A percentile compares a stretch with the other conserved stretches of the same genome.
Evolutionary conservation across 768 basidiomycete genomes (phyloP).

Genomic region (Cyclocybe aegerita): DNA sequence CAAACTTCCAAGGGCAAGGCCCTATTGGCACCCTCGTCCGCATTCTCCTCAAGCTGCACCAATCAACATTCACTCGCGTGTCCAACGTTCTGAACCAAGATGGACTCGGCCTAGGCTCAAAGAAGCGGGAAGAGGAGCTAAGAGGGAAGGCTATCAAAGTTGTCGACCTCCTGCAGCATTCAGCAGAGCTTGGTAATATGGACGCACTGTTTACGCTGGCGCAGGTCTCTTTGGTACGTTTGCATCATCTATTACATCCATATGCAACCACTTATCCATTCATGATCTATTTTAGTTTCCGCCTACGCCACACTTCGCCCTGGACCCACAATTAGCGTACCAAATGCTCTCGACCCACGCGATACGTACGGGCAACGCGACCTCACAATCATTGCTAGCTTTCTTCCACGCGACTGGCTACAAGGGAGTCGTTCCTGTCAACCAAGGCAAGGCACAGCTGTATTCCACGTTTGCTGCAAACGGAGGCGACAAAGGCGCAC

Average conservation of each 20-base stretch:
- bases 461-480: slow-evolving; percentile 95
- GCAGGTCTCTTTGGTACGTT: slow-evolving; percentile 65
- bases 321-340: slow-evolving; percentile 63
- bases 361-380: slow-evolving; percentile 72
- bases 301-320: slow-evolving; percentile 62
- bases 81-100: slow-evolving; percentile 40
- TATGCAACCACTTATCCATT: background rate
- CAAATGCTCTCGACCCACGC: slow-evolving; percentile 66
- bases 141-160: slow-evolving; percentile 77
- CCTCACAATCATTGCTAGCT: slow-evolving; percentile 81
- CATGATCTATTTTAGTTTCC: slow-evolving; percentile 51
- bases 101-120: slow-evolving; percentile 37
- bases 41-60: slow-evolving; percentile 64
- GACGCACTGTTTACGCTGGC: slow-evolving; percentile 74
- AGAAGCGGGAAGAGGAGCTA: slow-evolving; percentile 65
- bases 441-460: slow-evolving; percentile 82
- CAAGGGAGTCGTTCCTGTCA: slow-evolving; percentile 54
- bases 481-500: slow-evolving; percentile 81
- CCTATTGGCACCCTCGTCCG: slow-evolving; percentile 71
- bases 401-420: slow-evolving; percentile 93
- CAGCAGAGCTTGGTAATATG: slow-evolving; percentile 72
- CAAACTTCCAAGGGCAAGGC: slow-evolving; percentile 74
- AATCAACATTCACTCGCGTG: slow-evolving; percentile 50
- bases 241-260: background rate
- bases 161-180: slow-evolving; percentile 76